phyloP scores from a whole-genome alignment of 768 basidiomycete genomes.

The Mrakia hoshinonis region DNA sequence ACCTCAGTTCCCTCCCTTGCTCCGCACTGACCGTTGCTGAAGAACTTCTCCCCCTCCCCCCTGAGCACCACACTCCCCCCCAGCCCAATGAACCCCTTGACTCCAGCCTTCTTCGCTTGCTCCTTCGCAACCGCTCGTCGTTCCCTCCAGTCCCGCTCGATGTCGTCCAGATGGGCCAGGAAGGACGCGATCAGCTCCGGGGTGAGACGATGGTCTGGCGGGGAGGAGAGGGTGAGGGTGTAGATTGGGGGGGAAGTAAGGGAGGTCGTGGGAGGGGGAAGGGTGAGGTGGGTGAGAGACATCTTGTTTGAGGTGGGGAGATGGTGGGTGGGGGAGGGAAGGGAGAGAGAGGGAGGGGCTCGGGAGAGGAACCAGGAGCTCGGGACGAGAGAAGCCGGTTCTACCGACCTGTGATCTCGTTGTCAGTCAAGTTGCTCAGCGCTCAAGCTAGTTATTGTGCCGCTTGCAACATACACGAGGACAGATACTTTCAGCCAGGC shows the following conservation, averaged over 20 bases:
- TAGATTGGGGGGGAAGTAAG: constrained; percentile 28
- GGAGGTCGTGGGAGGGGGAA: background rate
- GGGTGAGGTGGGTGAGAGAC: constrained; percentile 10
- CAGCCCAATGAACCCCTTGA: constrained; percentile 33
- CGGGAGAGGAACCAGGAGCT: background rate
- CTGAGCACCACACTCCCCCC: constrained; percentile 39
- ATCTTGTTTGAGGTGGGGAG: constrained; percentile 8
- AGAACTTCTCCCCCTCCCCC: constrained; percentile 37
- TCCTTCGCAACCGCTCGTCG: constrained; percentile 12
- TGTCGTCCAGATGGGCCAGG: constrained; percentile 35
- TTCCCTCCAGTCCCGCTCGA: constrained; percentile 41
- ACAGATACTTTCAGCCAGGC: no score
- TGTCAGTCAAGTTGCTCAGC: no score
- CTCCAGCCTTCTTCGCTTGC: constrained; percentile 30
- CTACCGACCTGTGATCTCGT: no score
- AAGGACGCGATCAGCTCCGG: constrained; percentile 37
- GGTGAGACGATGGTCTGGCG: constrained; percentile 43
- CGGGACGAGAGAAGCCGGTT: background rate
- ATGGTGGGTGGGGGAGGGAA: background rate
- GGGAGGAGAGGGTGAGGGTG: constrained; percentile 36
- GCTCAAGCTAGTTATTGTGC: no score
- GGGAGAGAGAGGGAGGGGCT: background rate
- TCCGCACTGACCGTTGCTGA: constrained; percentile 37
- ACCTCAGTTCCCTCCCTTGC: background rate
- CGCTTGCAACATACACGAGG: no score